These are phyloP conservation scores for Botrytis fabae DNA, from an alignment of 2,329 filamentous ascomycete species.

Conservation along the genomic window DNA sequence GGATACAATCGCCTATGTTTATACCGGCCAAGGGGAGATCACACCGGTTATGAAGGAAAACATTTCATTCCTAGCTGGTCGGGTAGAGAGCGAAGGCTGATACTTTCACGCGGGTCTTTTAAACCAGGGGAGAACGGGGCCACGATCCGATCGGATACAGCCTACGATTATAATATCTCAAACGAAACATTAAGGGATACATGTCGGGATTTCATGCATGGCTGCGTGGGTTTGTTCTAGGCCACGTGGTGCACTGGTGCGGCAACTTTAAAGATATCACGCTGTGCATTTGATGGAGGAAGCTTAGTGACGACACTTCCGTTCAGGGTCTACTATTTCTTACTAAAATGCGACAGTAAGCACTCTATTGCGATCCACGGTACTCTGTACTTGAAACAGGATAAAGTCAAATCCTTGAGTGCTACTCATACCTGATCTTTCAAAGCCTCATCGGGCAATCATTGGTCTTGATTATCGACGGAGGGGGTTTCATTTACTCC, in stretches of 20 bases:
- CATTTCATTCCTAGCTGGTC: constrained; percentile 56
- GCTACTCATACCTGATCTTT: not conserved
- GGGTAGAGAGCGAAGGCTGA: constrained; percentile 23
- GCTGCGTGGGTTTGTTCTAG: not conserved
- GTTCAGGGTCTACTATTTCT: not conserved
- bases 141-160: constrained; percentile 10
- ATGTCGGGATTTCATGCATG: constrained; percentile 20
- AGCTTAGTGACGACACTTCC: not conserved
- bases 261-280: constrained; percentile 13
- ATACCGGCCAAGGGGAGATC: constrained; percentile 51
- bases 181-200: not conserved
- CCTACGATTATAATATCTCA: not conserved
- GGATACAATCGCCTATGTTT: constrained; percentile 56
- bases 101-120: constrained; percentile 1
- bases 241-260: constrained; percentile 11
- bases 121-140: constrained; percentile 9
- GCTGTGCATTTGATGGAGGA: constrained; percentile 13
- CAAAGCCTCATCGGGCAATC: not conserved
- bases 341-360: constrained; percentile 17
- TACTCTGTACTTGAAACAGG: not conserved
- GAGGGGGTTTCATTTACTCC: not conserved
- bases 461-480: not conserved
- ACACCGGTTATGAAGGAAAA: constrained; percentile 53
- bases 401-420: not conserved
- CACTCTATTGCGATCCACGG: constrained; percentile 5